Evolutionary conservation across 768 basidiomycete species (phyloP), one percentile per base, ranked within the genome.

Genomic region (Termitomyces sp.): DNA sequence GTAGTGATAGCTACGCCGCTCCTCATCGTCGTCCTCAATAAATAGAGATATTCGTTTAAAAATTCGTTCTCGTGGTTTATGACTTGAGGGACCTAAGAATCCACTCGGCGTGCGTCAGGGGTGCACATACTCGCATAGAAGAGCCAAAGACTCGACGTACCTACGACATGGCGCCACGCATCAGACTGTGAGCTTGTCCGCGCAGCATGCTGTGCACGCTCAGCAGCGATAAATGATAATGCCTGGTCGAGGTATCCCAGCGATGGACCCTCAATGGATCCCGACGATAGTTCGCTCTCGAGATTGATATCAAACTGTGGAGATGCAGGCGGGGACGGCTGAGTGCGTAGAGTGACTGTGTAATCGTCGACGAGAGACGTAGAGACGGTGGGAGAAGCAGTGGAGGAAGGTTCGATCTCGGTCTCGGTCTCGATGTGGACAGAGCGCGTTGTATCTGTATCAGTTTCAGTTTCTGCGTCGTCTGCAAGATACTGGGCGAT

Each of bases 241-340:
- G 86, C 88, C 56, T 84, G 83, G 54, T 88, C 88, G 15, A 92
- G 77, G 50, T 81, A 80, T 0, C 90, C 90, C 13, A 92, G 69
- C 3, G 86, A 89, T 0, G 90, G 89, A 43, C 81, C 76, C 20
- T 76, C 74, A n/a, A n/a, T n/a, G n/a, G n/a, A n/a, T n/a, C n/a
- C n/a, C n/a, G n/a, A n/a, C n/a, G n/a, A n/a, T n/a, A n/a, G n/a
- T 2, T 61, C 56, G 25, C 61, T 66, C 49, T 64, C 63, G 16
- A 53, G 41, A 36, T 56, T 54, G 13, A 41, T 35, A 2, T 56
- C 52, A 7, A 51, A 41, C 25, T 47, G 18, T 12, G 33, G 39
- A 23, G 41, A 35, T 27, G 35, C 27, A 20, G 45, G 47, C 16
- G 54, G 47, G n/a, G 61, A 60, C 3, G 56, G 54, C 47, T 60